Base-by-base conservation (phyloP, 1,139 yeast genomes). In the Schwanniomyces etchellsii region DNA sequence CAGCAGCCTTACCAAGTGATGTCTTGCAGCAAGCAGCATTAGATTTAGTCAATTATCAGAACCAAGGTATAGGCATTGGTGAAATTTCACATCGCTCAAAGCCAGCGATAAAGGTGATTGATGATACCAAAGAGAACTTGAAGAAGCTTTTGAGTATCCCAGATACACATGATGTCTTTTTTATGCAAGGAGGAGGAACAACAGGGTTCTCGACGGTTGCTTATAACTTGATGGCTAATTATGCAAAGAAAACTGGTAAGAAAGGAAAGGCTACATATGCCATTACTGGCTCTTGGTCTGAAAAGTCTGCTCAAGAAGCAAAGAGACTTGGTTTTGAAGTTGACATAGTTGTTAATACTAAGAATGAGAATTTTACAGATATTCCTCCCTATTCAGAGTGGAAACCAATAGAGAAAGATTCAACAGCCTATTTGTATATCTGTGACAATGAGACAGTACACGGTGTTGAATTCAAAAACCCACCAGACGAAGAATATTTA, bases 101-200 rank as follows among this genome's bases (percentile, higher is more conserved):
- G 39, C 84, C 84, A 20, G 98, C 96, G 20, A 70, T 72, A 26
- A 64, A 71, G 37, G 80, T 91, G 29, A 80, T 91, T 44, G 81
- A 86, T 42, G 76, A 75, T 38, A 79, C 97, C 32, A 86, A 84
- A 57, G 65, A 59, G 26, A 74, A 81, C 45, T 62, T 91, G 48
- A 61, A 49, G 28, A 61, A 81, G 46, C 64, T 91, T 35, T 59
- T 86, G 53, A 54, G 67, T 35, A 74, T 91, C 31, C 98, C 97
- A 20, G 95, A 85, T 37, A 81, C 94, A 22, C 94, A 91, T 54
- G 97, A 88, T 52, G 91, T 89, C 2, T 80, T 91, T 52, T 91
- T 89, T 61, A 62, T 89, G 61, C 98, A 91, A 64, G 97, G 98
- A 39, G 98, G 98, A 38, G 98, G 97, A 38, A 89, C 97, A 31